Evolutionary conservation across 768 basidiomycete species (phyloP), one percentile per base, ranked within the genome.

Genomic region (Xerocomellus amylosporus): DNA sequence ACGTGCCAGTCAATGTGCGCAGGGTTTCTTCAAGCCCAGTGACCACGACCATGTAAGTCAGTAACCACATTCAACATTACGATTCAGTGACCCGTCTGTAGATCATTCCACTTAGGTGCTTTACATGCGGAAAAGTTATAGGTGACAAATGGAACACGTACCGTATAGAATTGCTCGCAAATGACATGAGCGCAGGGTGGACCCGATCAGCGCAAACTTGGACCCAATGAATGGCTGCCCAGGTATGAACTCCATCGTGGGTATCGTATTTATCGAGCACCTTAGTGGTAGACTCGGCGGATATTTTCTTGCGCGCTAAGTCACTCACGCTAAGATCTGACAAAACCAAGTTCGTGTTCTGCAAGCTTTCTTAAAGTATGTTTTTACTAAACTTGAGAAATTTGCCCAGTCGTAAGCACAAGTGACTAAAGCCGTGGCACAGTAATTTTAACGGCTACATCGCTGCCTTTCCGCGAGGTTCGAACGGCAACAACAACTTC

Each of bases 61-160:
- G 10, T 26, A 8, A 13, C 14, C 5, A 22, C 22, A 9, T n/a
- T 8, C 4, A 4, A n/a, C 14, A 7, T 19, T 40, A 15, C 40
- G 13, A 33, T 17, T 20, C 8, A 26, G 33, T n/a, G n/a, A 46
- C 40, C 2, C 36, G 12, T 38, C 10, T 14, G 3, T 63, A 96
- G 95, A 98, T 98, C 57, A 96, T 97, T 59, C 94, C 95, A 43
- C 90, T 98, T 8, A 85, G 95, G 40, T 96, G 94, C 62, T 97
- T 97, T 68, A 93, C 94, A 17, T 96, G 93, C 66, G 96, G 96
- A 42, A 98, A 98, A 73, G 94, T 98, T 57, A 87, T 98, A 38
- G 93, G 96, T 45, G 93, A 98, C 77, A 91, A 97, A 60, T 98
- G 96, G 95, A 87, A 83, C 54, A 80, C 81, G 20, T 98, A 97